phyloP scores from a whole-genome alignment of 352 stramenopile genomes.

The Globisporangium heterothallicum region DNA sequence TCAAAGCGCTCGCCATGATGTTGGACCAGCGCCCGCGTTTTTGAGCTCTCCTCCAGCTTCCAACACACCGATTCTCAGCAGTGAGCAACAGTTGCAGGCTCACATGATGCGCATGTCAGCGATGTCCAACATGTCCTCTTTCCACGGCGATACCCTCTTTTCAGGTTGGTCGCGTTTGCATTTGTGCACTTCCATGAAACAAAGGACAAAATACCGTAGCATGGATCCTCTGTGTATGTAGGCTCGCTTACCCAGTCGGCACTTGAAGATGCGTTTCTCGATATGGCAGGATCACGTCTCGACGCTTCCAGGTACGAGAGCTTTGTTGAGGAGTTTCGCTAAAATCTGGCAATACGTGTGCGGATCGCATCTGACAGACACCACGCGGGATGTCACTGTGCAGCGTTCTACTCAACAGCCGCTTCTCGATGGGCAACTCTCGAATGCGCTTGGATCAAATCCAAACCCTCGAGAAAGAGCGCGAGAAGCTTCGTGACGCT shows the following conservation, averaged over 20 bases:
- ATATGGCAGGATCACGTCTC: slow-evolving; percentile 76
- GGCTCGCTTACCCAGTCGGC: slow-evolving; percentile 76
- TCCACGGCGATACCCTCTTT: slow-evolving; percentile 58
- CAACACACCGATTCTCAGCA: slow-evolving; percentile 4
- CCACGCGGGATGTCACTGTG: background rate
- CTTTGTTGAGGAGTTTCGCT: background rate
- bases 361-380: background rate
- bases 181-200: background rate
- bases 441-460: slow-evolving; percentile 20
- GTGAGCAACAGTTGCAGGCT: slow-evolving; percentile 26
- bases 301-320: slow-evolving; percentile 49
- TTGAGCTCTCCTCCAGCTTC: slow-evolving; percentile 8
- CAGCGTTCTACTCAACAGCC: slow-evolving; percentile 61
- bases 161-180: slow-evolving; percentile 10
- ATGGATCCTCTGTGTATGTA: background rate
- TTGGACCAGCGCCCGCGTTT: slow-evolving; percentile 12
- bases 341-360: no score
- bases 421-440: slow-evolving; percentile 32
- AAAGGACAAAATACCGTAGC: no score
- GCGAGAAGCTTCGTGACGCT: background rate
- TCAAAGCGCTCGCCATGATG: background rate
- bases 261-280: slow-evolving; percentile 79
- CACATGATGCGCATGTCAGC: slow-evolving; percentile 49
- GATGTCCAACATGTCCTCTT: slow-evolving; percentile 51
- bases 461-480: slow-evolving; percentile 12